Evolutionary conservation across 805 yeast species (phyloP), one percentile per base, ranked within the genome.

Genomic region (Metschnikowia vanudenii): DNA sequence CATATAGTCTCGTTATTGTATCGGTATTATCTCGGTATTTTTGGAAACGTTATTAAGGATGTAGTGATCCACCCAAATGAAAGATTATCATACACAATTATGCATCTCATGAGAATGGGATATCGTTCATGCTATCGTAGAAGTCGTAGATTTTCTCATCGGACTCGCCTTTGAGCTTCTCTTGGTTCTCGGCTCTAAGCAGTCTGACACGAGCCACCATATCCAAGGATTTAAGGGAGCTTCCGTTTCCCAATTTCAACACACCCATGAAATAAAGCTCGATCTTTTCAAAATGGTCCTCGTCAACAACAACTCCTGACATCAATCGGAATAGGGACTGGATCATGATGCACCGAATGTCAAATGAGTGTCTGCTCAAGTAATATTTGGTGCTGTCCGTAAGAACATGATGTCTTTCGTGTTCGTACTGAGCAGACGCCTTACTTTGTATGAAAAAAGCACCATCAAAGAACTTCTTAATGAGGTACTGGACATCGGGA

Each of bases 211-310:
- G 40, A 5, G 50, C 41, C 16, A 55, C 50, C 46, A 47, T 45
- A 36, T 55, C 58, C 42, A 54, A 39, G n/a, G 67, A 62, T 11
- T 57, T 51, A 22, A 55, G 45, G 3, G 72, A 62, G 34, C 66
- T 57, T 7, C 73, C 72, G 47, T 66, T 67, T 5, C 73, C 73
- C 13, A 67, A 41, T 44, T 56, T 59, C 17, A 59, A 55, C 35
- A 67, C 43, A 3, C 72, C 72, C 41, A 47, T 40, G 48, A 67
- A 67, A 45, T 53, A 67, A 5, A 67, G 51, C 46, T 68, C 65
- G 22, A 67, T 43, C 37, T 53, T 54, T 37, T 68, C 71, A 35
- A 66, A 63, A 20, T 58, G 58, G 17, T 45, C 47, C 11, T 61
- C 67, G 14, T 57, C 61, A 2, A 44, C 50, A 0, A 61, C 58